Evolutionary conservation across 2,329 filamentous ascomycete species (phyloP).

Genomic region (Elsinoe arachidis): DNA sequence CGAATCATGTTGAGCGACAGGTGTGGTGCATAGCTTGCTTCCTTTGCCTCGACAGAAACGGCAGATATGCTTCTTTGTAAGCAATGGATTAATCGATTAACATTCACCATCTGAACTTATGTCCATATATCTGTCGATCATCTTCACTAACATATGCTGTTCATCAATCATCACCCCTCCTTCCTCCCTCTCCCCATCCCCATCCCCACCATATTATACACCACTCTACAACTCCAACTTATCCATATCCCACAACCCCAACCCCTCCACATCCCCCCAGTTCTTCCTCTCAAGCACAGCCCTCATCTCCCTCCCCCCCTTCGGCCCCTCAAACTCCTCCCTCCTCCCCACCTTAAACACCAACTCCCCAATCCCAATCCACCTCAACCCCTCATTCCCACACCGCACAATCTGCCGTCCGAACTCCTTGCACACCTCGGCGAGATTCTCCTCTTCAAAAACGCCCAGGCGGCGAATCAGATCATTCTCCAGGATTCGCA

Average conservation of each 20-base stretch:
- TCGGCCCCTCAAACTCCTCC: slow-evolving; percentile 17
- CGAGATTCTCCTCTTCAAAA: slow-evolving; percentile 17
- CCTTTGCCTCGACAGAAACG: not conserved
- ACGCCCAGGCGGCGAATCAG: slow-evolving; percentile 21
- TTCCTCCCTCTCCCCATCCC: not conserved
- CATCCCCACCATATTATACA: not conserved
- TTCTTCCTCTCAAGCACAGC: slow-evolving; percentile 26
- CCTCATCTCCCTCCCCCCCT: slow-evolving; percentile 20
- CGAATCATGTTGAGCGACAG: not conserved
- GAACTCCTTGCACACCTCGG: slow-evolving; percentile 15
- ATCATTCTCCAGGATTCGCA: slow-evolving; percentile 32
- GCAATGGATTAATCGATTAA: not conserved
- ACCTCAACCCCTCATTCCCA: slow-evolving; percentile 29
- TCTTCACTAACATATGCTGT: too few species aligned
- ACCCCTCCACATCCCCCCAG: slow-evolving; percentile 33
- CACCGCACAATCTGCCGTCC: slow-evolving; percentile 28
- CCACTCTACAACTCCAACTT: too few species aligned
- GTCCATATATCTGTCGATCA: too few species aligned
- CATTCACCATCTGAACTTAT: not conserved
- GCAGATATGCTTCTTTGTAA: not conserved
- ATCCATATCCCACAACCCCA: slow-evolving; percentile 20
- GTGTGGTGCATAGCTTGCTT: not conserved
- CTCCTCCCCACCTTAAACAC: slow-evolving; percentile 30
- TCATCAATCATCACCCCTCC: not conserved
- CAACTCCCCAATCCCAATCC: slow-evolving; percentile 32